Percentiles rank a stretch among this genome's conserved stretches.
These are phyloP conservation scores for Rhodotorula mucilaginosa DNA, from an alignment of 1,284 basidiomycete genomes.

Conservation along the genomic window DNA sequence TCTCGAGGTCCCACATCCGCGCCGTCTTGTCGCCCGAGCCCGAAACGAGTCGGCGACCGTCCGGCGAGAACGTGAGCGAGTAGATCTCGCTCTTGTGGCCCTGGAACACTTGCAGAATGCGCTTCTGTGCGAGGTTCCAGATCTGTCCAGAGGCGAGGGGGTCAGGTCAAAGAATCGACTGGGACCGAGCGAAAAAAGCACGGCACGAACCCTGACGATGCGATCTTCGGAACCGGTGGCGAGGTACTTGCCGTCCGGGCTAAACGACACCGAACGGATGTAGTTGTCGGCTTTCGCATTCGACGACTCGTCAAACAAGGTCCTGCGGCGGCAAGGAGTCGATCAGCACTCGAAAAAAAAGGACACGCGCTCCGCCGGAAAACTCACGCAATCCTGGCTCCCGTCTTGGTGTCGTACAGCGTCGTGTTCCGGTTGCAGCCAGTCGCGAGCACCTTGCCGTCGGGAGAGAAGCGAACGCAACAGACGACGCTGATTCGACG, in stretches of 20 bases:
- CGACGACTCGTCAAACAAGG: slow-evolving; percentile 65
- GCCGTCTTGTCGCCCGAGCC: slow-evolving; percentile 86
- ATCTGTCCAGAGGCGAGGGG: slow-evolving; percentile 56
- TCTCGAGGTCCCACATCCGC: slow-evolving; percentile 80
- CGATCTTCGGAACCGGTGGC: slow-evolving; percentile 83
- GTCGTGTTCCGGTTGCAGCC: slow-evolving; percentile 88
- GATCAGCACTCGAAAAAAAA: neutral
- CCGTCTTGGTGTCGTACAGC: slow-evolving; percentile 84
- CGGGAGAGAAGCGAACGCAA: slow-evolving; percentile 84
- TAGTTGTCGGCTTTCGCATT: slow-evolving; percentile 65
- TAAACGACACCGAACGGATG: slow-evolving; percentile 79
- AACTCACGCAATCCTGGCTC: slow-evolving; percentile 69
- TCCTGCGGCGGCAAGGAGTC: slow-evolving; percentile 52
- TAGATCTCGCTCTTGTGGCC: slow-evolving; percentile 90
- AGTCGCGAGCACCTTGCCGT: slow-evolving; percentile 82
- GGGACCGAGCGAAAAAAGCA: neutral
- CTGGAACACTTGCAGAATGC: slow-evolving; percentile 69
- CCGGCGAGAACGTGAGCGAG: slow-evolving; percentile 78
- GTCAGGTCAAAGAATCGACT: too few relatives aligned
- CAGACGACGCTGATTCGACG: slow-evolving; percentile 68
- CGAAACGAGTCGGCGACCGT: slow-evolving; percentile 79
- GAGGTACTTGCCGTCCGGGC: slow-evolving; percentile 73
- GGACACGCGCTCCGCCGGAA: neutral
- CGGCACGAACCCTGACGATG: slow-evolving; percentile 66
- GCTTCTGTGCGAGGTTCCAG: slow-evolving; percentile 77